phyloP scores from a whole-genome alignment of 2,329 filamentous ascomycete species.

The Colletotrichum horii region DNA sequence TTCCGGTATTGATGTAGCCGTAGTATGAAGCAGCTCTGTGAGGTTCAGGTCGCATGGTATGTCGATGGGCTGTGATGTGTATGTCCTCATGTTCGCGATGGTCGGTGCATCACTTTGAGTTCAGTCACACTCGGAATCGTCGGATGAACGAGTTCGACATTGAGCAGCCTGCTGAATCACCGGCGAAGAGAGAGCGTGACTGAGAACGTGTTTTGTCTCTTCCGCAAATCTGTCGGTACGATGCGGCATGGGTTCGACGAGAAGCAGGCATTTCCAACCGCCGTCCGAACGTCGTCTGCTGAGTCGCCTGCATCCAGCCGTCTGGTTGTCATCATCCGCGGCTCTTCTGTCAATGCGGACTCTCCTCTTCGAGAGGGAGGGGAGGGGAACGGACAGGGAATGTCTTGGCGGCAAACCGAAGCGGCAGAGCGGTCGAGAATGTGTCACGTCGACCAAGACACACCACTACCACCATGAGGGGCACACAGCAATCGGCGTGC shows the following conservation, averaged over 20 bases:
- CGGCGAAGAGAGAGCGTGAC: neutral
- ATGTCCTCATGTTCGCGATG: conserved; percentile 33
- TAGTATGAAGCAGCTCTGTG: conserved; percentile 47
- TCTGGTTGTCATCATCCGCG: neutral
- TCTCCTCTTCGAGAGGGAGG: neutral
- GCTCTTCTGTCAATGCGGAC: neutral
- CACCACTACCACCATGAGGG: neutral
- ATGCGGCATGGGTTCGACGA: neutral
- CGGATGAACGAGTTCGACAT: neutral
- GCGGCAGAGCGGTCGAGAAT: neutral
- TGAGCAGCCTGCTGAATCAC: neutral
- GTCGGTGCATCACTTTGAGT: neutral
- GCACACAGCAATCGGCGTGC: neutral
- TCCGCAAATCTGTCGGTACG: neutral
- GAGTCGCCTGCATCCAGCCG: neutral
- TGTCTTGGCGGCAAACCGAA: neutral
- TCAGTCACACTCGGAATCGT: neutral
- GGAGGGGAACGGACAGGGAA: neutral
- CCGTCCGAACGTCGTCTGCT: neutral
- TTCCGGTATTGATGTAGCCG: conserved; percentile 37
- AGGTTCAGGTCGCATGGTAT: conserved; percentile 46
- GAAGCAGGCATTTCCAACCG: neutral
- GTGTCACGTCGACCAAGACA: neutral
- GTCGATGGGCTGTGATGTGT: conserved; percentile 33
- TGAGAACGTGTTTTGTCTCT: neutral